These are phyloP conservation scores for Vanilla planifolia DNA, from an alignment of 106 monocot genomes.

Conservation along the genomic window DNA sequence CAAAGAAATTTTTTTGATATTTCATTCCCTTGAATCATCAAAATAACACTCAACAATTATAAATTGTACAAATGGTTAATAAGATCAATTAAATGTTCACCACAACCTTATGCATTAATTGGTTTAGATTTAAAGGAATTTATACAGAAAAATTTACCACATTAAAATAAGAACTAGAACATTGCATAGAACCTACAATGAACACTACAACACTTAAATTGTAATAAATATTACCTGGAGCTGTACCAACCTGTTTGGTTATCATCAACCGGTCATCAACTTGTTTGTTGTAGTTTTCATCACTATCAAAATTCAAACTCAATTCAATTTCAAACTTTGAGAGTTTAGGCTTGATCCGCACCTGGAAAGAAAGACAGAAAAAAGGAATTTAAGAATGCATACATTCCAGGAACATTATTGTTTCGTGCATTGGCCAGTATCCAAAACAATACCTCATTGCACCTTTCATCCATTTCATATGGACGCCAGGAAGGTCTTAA, in stretches of 20 bases:
- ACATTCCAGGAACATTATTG: neutral
- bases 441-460: slow-evolving; percentile 11
- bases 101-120: no score
- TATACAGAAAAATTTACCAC: no score
- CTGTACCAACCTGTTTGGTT: slow-evolving; percentile 13
- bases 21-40: no score
- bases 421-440: neutral
- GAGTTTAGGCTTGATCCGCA: slow-evolving; percentile 16
- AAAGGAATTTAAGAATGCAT: neutral
- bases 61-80: no score
- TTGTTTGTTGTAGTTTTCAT: slow-evolving; percentile 12
- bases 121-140: no score
- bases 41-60: no score
- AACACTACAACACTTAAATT: neutral
- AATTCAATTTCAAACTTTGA: slow-evolving; percentile 19
- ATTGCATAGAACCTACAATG: slow-evolving; percentile 1
- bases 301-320: slow-evolving; percentile 15
- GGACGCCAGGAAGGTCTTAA: slow-evolving; percentile 20
- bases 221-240: neutral
- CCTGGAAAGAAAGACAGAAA: slow-evolving; percentile 10
- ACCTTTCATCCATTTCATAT: slow-evolving; percentile 21
- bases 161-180: no score
- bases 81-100: no score
- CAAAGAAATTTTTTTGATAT: no score
- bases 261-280: slow-evolving; percentile 7